Percentiles rank a stretch among this genome's conserved stretches.
phyloP scores from a whole-genome alignment of 1,139 yeast genomes.

The Zygosaccharomyces sapae region DNA sequence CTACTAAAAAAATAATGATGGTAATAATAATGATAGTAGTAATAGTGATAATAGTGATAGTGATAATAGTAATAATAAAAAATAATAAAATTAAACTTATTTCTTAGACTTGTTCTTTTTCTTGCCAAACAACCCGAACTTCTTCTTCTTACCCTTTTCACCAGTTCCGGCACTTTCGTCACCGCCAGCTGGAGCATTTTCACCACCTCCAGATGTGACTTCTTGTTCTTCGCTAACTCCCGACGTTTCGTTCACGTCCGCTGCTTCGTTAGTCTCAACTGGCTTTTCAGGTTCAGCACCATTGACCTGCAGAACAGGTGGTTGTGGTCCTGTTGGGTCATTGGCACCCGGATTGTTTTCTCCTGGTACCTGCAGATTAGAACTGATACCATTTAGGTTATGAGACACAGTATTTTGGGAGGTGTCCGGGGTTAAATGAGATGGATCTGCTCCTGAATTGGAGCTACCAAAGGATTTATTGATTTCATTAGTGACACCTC shows the following conservation, averaged over 20 bases:
- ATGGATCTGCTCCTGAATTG: conserved; percentile 11
- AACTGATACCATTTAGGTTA: conserved; percentile 13
- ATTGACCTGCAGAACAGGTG: conserved; percentile 12
- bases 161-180: conserved; percentile 9
- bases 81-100: conserved; percentile 3
- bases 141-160: conserved; percentile 26
- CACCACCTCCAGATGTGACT: conserved; percentile 4
- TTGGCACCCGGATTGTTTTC: background rate
- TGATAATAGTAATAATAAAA: no score
- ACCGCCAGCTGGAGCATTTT: conserved; percentile 5
- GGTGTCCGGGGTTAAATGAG: conserved; percentile 18
- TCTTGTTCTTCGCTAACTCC: conserved; percentile 9
- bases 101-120: conserved; percentile 24
- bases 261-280: conserved; percentile 8
- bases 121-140: conserved; percentile 31
- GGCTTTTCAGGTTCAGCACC: conserved; percentile 14
- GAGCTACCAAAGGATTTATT: conserved; percentile 2
- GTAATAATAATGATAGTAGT: no score
- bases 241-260: background rate
- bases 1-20: background rate
- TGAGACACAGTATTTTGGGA: conserved; percentile 30
- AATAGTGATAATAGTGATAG: no score
- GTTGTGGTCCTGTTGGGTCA: conserved; percentile 7
- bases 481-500: conserved; percentile 2
- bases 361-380: conserved; percentile 2